Conservation (phyloP, 2,329 filamentous ascomycete genomes). For the Alternaria novae-zelandiae region DNA sequence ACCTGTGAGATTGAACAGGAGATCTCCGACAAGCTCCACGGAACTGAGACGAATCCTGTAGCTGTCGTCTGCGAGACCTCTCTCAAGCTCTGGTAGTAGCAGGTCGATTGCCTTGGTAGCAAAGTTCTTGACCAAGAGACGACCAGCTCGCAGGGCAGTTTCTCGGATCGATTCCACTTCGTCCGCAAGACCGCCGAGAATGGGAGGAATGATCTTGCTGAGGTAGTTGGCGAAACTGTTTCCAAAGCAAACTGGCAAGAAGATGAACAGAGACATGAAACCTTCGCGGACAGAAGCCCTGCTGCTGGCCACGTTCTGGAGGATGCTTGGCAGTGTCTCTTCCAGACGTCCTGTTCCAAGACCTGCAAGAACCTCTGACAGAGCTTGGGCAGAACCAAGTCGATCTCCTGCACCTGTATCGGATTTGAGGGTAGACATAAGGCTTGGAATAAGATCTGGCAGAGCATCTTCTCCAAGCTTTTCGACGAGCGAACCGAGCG, state of each 20-base stretch:
- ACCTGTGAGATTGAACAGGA: slow-evolving; percentile 96
- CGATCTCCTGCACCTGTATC: slow-evolving; percentile 96
- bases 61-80: slow-evolving; percentile 94
- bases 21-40: slow-evolving; percentile 93
- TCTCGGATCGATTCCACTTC: slow-evolving; percentile 96
- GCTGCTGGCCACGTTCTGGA: slow-evolving; percentile 92
- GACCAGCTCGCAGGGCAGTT: slow-evolving; percentile 91
- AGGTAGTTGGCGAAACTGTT: slow-evolving; percentile 98
- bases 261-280: slow-evolving; percentile 99
- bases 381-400: slow-evolving; percentile 92
- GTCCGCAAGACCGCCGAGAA: slow-evolving; percentile 91
- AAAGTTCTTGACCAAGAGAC: slow-evolving; percentile 97
- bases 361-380: slow-evolving; percentile 94
- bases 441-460: slow-evolving; percentile 93
- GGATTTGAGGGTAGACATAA: slow-evolving; percentile 97
- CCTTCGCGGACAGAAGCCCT: slow-evolving; percentile 93
- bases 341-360: slow-evolving; percentile 90
- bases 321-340: slow-evolving; percentile 92
- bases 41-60: slow-evolving; percentile 98
- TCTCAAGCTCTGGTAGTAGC: slow-evolving; percentile 90
- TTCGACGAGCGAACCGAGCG: slow-evolving; percentile 93
- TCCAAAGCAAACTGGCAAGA: slow-evolving; percentile 97
- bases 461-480: slow-evolving; percentile 97
- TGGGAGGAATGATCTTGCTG: slow-evolving; percentile 92
- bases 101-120: slow-evolving; percentile 93